Evolutionary conservation across 2,329 filamentous ascomycete species (phyloP).

Genomic region (Chalaropsis thielavioides): DNA sequence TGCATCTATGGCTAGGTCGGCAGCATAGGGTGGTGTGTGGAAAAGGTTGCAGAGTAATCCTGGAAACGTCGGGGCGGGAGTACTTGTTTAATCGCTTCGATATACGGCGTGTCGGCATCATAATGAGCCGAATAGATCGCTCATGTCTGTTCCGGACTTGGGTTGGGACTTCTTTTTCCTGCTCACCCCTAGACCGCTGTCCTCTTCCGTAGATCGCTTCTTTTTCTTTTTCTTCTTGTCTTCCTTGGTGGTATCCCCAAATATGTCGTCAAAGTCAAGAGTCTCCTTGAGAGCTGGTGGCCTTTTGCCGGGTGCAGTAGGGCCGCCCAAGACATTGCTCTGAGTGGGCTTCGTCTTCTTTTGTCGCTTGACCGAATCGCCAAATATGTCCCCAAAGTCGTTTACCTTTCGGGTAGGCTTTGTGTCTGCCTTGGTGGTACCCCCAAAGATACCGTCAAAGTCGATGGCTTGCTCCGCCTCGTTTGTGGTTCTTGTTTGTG

Average conservation of each 20-base stretch:
- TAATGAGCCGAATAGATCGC: conserved; percentile 46
- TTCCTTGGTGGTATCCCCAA: conserved; percentile 12
- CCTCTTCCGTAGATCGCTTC: conserved; percentile 21
- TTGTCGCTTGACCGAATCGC: not conserved
- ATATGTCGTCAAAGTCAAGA: conserved; percentile 12
- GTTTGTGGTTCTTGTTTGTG: not conserved
- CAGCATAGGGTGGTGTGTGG: not conserved
- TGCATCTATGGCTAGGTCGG: not conserved
- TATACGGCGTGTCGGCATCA: not conserved
- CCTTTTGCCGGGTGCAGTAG: not conserved
- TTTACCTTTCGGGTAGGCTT: not conserved
- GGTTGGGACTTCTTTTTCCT: conserved; percentile 42
- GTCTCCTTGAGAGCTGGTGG: not conserved
- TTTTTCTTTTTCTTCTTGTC: conserved; percentile 25
- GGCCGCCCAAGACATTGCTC: not conserved
- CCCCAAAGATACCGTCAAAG: conserved; percentile 5
- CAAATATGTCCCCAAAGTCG: conserved; percentile 5
- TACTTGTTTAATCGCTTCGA: not conserved
- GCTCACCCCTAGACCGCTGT: conserved; percentile 17
- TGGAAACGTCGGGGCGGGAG: not conserved
- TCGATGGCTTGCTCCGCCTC: not conserved
- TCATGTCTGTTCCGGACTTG: conserved; percentile 28
- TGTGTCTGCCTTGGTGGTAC: not conserved
- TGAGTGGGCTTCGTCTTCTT: not conserved
- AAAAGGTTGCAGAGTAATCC: not conserved